Evolutionary conservation across 1,284 basidiomycete genomes (phyloP).

Genomic region (Apiotrichum porosum): DNA sequence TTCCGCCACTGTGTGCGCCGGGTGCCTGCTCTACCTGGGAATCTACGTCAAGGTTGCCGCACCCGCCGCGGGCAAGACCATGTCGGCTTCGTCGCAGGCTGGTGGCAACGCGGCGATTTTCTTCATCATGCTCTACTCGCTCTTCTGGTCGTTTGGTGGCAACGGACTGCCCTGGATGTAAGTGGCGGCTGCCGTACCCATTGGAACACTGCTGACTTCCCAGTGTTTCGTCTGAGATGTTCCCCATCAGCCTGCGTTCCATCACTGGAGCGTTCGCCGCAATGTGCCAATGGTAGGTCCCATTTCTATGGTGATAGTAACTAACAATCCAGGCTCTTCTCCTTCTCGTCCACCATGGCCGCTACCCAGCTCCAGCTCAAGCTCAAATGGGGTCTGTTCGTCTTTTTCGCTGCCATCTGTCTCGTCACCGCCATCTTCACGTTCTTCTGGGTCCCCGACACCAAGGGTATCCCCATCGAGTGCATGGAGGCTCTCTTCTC

Average conservation of each 20-base stretch:
- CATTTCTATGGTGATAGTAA: too few relatives aligned
- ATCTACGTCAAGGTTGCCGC: constrained; percentile 27
- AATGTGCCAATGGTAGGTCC: constrained; percentile 28
- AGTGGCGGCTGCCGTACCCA: too few relatives aligned
- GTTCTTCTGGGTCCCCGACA: constrained; percentile 37
- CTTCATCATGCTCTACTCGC: constrained; percentile 31
- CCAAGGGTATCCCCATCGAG: constrained; percentile 34
- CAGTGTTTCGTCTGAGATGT: constrained; percentile 32
- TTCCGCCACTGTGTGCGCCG: constrained; percentile 15
- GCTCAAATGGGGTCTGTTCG: constrained; percentile 33
- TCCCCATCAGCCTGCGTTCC: constrained; percentile 28
- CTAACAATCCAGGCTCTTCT: too few relatives aligned
- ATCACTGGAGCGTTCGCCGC: constrained; percentile 30
- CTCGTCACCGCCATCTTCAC: constrained; percentile 26
- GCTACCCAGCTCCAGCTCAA: too few relatives aligned
- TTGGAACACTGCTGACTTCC: too few relatives aligned
- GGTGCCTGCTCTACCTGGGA: constrained; percentile 28
- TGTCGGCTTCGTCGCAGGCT: constrained; percentile 11
- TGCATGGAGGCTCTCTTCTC: constrained; percentile 26
- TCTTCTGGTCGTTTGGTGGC: constrained; percentile 23
- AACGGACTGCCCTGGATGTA: constrained; percentile 31
- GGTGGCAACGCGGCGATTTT: constrained; percentile 27
- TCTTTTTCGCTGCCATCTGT: constrained; percentile 37
- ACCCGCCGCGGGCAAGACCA: constrained; percentile 7
- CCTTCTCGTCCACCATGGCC: too few relatives aligned